Conservation (phyloP, 768 basidiomycete genomes). For the Naganishia antarctica region DNA sequence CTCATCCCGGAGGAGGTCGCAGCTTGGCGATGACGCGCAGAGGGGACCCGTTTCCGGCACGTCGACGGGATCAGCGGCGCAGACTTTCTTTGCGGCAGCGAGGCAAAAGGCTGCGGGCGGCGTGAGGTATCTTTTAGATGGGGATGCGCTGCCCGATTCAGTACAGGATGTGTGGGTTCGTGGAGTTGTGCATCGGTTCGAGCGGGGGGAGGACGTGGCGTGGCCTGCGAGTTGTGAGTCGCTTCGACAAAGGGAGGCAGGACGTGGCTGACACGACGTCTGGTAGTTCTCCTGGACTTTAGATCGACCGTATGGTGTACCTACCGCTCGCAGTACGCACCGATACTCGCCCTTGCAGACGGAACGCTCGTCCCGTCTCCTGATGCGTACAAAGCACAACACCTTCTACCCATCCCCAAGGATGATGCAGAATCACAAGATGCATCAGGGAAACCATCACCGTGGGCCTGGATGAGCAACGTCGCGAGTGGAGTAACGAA, state of each 20-base stretch:
- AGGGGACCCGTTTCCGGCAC: too few species aligned
- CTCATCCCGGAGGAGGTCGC: too few species aligned
- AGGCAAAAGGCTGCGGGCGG: slow-evolving; percentile 45
- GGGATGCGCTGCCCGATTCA: slow-evolving; percentile 77
- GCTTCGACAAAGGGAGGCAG: background rate
- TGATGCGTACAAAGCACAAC: slow-evolving; percentile 33
- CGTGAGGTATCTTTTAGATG: slow-evolving; percentile 83
- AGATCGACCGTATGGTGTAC: slow-evolving; percentile 83
- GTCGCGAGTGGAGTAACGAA: background rate
- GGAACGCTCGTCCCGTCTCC: slow-evolving; percentile 41
- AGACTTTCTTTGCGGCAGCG: slow-evolving; percentile 33
- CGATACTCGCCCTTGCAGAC: slow-evolving; percentile 57
- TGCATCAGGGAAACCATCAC: slow-evolving; percentile 55
- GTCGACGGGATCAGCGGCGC: too few species aligned
- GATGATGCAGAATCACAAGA: slow-evolving; percentile 16
- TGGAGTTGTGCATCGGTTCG: slow-evolving; percentile 60
- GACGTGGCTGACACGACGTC: background rate
- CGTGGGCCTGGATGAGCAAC: slow-evolving; percentile 54
- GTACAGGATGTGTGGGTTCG: slow-evolving; percentile 82
- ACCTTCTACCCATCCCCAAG: slow-evolving; percentile 27
- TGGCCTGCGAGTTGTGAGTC: slow-evolving; percentile 26
- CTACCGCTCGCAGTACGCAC: slow-evolving; percentile 79
- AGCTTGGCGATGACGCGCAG: background rate
- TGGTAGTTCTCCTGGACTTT: slow-evolving; percentile 77
- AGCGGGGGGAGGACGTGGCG: background rate